These are phyloP conservation scores for Globisporangium cystogenes DNA, from an alignment of 352 stramenopile species.

Conservation along the genomic window DNA sequence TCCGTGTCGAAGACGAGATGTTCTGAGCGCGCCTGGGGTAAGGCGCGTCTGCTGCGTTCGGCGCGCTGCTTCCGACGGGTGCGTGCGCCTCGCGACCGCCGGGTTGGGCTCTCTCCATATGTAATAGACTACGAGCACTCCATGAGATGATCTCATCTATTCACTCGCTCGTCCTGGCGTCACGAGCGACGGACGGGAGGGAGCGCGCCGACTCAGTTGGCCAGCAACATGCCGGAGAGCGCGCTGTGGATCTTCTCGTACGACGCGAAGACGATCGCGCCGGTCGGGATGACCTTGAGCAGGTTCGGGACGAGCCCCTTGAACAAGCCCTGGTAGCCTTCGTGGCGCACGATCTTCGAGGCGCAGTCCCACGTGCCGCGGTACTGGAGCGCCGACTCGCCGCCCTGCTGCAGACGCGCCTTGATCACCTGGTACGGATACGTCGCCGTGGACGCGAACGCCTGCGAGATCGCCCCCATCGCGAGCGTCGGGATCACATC, in stretches of 20 bases:
- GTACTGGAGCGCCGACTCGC: slow-evolving; percentile 80
- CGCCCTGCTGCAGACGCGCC: slow-evolving; percentile 92
- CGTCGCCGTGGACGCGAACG: slow-evolving; percentile 81
- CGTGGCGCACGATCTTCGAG: slow-evolving; percentile 81
- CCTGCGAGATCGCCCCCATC: slow-evolving; percentile 79
- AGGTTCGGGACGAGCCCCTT: slow-evolving; percentile 95
- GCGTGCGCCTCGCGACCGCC: no score
- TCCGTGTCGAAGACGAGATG: slow-evolving; percentile 97
- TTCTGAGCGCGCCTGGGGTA: slow-evolving; percentile 58
- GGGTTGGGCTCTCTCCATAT: slow-evolving; percentile 17
- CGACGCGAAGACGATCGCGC: slow-evolving; percentile 92
- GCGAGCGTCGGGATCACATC: slow-evolving; percentile 58
- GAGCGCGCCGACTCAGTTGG: slow-evolving; percentile 25
- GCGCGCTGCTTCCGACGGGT: not conserved
- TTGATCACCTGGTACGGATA: slow-evolving; percentile 98
- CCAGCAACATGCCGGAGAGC: slow-evolving; percentile 42
- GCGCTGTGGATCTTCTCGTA: slow-evolving; percentile 79
- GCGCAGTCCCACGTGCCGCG: slow-evolving; percentile 88
- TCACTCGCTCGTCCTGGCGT: no score
- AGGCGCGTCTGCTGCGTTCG: no score
- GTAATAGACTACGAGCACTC: not conserved
- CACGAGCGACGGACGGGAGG: no score
- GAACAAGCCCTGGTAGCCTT: slow-evolving; percentile 93
- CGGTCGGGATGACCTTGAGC: slow-evolving; percentile 94
- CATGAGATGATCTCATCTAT: not conserved